Percentiles rank a stretch among this genome's conserved stretches.
Evolutionary conservation across 2,329 filamentous ascomycete genomes (phyloP).

Genomic region (Talaromyces sp.): DNA sequence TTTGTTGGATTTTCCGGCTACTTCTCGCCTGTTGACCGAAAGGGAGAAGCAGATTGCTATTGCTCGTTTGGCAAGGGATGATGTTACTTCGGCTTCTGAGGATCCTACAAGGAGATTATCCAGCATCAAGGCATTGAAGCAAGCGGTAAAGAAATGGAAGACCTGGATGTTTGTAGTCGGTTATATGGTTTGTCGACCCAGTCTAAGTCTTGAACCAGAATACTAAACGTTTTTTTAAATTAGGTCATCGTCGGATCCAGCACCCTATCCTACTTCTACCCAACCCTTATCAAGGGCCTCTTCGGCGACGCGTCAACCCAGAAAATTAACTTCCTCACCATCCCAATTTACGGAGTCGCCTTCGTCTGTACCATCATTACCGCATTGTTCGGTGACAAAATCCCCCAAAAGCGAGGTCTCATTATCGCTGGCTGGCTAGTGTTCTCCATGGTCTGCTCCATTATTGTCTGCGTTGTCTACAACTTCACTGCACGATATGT

Average conservation of each 20-base stretch:
- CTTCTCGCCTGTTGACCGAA: neutral
- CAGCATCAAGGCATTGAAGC: neutral
- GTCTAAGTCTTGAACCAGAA: no score
- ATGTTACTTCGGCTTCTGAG: neutral
- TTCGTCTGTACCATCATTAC: neutral
- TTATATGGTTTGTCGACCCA: neutral
- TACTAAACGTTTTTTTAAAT: no score
- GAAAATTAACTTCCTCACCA: slow-evolving; percentile 18
- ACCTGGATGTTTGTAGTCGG: slow-evolving; percentile 5
- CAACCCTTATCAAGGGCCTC: slow-evolving; percentile 26
- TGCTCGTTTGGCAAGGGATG: neutral
- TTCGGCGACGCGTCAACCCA: slow-evolving; percentile 28
- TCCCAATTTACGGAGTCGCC: slow-evolving; percentile 1
- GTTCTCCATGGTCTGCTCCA: slow-evolving; percentile 28
- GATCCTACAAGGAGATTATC: neutral
- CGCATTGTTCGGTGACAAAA: neutral
- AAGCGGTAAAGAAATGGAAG: neutral
- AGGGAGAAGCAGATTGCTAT: neutral
- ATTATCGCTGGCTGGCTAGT: slow-evolving; percentile 1
- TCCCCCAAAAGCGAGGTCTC: neutral
- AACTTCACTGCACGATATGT: slow-evolving; percentile 53
- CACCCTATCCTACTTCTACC: slow-evolving; percentile 32
- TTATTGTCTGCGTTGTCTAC: slow-evolving; percentile 47
- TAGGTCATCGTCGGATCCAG: slow-evolving; percentile 38
- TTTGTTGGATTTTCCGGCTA: neutral